Evolutionary conservation across 2,329 filamentous ascomycete species (phyloP).

Genomic region (Onygena corvina): DNA sequence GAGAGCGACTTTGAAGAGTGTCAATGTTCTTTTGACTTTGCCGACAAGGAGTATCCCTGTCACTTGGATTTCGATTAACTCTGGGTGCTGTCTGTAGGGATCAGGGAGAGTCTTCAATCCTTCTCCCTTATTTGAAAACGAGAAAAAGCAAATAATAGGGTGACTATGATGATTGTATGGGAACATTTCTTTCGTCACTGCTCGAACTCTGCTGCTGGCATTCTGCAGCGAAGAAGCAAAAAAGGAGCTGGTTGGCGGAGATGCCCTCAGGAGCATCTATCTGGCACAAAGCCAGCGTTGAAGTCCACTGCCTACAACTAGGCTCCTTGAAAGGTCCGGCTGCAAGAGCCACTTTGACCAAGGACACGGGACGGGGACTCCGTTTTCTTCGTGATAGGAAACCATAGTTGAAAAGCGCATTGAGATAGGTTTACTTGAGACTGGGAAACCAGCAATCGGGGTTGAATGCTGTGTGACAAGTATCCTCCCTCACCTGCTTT

Average conservation of each 20-base stretch:
- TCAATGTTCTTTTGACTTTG: neutral
- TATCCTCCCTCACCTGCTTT: constrained; percentile 1
- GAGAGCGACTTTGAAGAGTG: neutral
- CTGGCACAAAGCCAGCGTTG: neutral
- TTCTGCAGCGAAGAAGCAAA: constrained; percentile 4
- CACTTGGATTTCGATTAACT: constrained; percentile 6
- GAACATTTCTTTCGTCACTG: constrained; percentile 6
- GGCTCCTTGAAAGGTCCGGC: neutral
- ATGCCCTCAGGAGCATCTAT: neutral
- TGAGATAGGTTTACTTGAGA: neutral
- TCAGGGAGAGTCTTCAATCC: neutral
- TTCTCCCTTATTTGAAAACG: neutral
- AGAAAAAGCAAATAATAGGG: constrained; percentile 2
- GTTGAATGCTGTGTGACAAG: constrained; percentile 3
- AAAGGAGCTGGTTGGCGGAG: neutral
- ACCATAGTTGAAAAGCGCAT: neutral
- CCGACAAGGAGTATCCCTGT: constrained; percentile 1
- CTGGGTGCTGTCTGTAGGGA: constrained; percentile 4
- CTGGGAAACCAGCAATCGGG: neutral
- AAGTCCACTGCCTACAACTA: neutral
- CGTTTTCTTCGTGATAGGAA: neutral
- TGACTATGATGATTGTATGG: constrained; percentile 3
- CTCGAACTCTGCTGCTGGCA: constrained; percentile 1
- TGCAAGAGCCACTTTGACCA: neutral
- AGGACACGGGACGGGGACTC: neutral